A percentile compares a stretch with the other conserved stretches of the same genome.
These are phyloP conservation scores for Dipteronia dyeriana DNA, from an alignment of 345 rosid genomes.

Conservation along the genomic window DNA sequence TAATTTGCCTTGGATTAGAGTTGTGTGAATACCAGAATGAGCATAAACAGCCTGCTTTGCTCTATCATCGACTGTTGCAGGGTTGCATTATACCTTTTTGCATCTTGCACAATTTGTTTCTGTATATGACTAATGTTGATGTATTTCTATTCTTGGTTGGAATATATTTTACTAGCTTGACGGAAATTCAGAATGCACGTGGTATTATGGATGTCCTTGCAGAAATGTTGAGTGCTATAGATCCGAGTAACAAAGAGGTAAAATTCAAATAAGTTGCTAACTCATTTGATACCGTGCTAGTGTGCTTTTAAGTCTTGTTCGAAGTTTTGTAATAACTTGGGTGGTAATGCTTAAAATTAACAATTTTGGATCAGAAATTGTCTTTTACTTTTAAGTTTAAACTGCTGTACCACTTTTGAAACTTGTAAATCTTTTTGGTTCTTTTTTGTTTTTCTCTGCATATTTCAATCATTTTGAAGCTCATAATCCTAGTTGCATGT, in stretches of 20 bases:
- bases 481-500: constrained; percentile 10
- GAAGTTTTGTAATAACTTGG: constrained; percentile 1
- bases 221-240: constrained; percentile 97
- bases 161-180: constrained; percentile 60
- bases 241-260: constrained; percentile 92
- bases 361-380: constrained; percentile 3
- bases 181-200: constrained; percentile 98
- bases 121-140: constrained; percentile 6
- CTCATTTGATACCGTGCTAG: background rate
- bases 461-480: background rate
- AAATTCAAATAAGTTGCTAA: constrained; percentile 1
- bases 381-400: background rate
- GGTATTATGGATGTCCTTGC: constrained; percentile 97
- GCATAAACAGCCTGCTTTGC: background rate
- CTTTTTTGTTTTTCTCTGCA: background rate
- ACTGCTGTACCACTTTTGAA: background rate
- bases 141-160: constrained; percentile 25
- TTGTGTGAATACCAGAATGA: constrained; percentile 4
- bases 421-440: constrained; percentile 10
- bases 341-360: background rate
- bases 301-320: constrained; percentile 1
- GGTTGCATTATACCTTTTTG: background rate
- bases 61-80: constrained; percentile 11
- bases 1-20: constrained; percentile 5
- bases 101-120: background rate